Evolutionary conservation across 2,329 filamentous ascomycete species (phyloP).

Genomic region (Fusarium verticillioides): DNA sequence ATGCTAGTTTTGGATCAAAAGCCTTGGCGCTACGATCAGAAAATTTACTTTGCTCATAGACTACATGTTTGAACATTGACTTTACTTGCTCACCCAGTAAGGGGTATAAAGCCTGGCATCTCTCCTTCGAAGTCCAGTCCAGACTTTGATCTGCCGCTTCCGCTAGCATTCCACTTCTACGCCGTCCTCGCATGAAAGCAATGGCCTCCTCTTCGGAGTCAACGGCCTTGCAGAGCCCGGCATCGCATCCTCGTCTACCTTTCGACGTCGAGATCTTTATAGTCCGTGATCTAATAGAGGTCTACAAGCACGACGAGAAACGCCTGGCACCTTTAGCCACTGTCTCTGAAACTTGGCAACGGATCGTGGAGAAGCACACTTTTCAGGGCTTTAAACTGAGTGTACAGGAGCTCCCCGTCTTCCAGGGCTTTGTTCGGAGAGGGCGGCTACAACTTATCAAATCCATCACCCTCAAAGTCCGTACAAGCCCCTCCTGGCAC

Average conservation of each 20-base stretch:
- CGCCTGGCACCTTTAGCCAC: background rate
- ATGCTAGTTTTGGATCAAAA: background rate
- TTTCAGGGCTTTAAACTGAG: background rate
- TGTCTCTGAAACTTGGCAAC: background rate
- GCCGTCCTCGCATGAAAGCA: background rate
- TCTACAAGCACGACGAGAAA: rapidly evolving
- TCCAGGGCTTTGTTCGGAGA: background rate
- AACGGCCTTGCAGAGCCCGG: rapidly evolving
- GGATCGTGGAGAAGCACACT: background rate
- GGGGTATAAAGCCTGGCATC: background rate
- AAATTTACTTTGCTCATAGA: too few relatives aligned
- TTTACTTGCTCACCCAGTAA: background rate
- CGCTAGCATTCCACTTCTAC: too few relatives aligned
- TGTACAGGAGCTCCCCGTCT: background rate
- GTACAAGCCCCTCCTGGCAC: too few relatives aligned
- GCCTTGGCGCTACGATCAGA: too few relatives aligned
- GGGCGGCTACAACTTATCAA: background rate
- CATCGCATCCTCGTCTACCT: rapidly evolving
- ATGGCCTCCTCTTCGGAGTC: background rate
- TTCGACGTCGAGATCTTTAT: background rate
- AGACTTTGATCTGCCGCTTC: too few relatives aligned
- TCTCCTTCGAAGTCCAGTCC: too few relatives aligned
- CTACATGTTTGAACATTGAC: too few relatives aligned
- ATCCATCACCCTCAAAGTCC: background rate
- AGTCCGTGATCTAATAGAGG: background rate